Base-by-base conservation (phyloP, 768 basidiomycete species). In the Mycena venus region DNA sequence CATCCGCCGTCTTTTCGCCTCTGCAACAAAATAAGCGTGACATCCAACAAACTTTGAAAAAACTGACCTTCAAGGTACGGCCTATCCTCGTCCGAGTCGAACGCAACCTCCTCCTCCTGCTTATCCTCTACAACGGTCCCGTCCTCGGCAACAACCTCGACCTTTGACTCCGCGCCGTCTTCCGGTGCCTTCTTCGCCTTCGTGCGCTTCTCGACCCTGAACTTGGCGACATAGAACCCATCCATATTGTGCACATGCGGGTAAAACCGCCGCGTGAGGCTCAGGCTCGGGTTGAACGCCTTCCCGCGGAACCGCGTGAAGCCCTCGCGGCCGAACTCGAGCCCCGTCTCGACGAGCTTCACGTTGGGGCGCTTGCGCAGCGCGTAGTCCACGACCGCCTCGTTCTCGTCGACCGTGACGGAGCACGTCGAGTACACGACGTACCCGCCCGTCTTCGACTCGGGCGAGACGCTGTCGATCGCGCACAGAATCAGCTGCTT, bases 171-270 rank as follows among this genome's bases (percentile, higher is more conserved):
- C 38, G 80, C 82, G 10, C 75, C 75, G 58, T 82, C 82, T 44
- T 78, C 72, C 38, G 75, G 23, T 7, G 9, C 68, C 27, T 78
- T 80, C 67, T 79, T 80, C 40, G 70, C 79, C 85, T 94, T 97
- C 59, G 85, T 81, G 72, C 93, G 89, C 84, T 91, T 95, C 81
- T 92, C 94, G n/a, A 99, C 93, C 84, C 95, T 97, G 90, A 99
- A 96, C 84, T 99, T 99, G 72, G 98, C 98, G 68, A 99, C 97
- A 83, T 90, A 99, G 89, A 99, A 99, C 7, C 98, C 98, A 82
- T 99, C 98, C 97, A 99, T 98, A 84, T 99, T 99, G 85, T 99
- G 97, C 78, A 98, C 97, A 83, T 99, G 97, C 19, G 97, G 95
- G 82, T 97, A 98, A 83, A 96, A 98, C 73, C 98, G 87, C 77